Base-by-base conservation (phyloP, 768 basidiomycete species). In the Pleurotus giganteus region DNA sequence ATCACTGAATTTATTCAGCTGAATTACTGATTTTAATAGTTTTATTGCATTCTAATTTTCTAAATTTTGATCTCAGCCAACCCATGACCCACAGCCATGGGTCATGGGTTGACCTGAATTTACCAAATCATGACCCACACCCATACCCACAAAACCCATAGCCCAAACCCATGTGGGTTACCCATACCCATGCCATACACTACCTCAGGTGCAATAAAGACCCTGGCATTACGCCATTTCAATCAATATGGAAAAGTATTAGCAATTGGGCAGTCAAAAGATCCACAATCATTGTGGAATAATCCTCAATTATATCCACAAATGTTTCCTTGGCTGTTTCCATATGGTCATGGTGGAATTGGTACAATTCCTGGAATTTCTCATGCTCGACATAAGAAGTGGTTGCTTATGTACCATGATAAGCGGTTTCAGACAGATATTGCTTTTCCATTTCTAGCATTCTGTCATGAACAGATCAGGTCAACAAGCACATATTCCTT, bases 301-400 rank as follows among this genome's bases (percentile, higher is more conserved):
- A 73, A 73, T 55, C 62, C 65, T 5, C 42, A 58, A 11, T 47
- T 71, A 15, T 71, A 66, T 58, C 68, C 68, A 1, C 57, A 57
- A 28, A 71, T 69, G 63, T 65, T 71, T 59, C 71, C 67, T 1
- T 71, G 69, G 68, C 47, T 77, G 1, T 78, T 72, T 65, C 74
- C 71, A 7, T 76, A 75, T 64, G 74, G 76, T 0, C 31, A 60
- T 21, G 71, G 71, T 23, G 61, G 66, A 4, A 60, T 69, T 27
- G 68, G 68, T n/a, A 26, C 52, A 8, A 9, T 45, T 15, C n/a
- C 45, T 17, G 11, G 28, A 51, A 9, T 61, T 45, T 60, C 64
- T 23, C 58, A 60, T 17, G 43, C 24, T 11, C 54, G n/a, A 13
- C 70, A 73, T 55, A 69, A 68, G 57, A 36, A 47, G 47, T 39